Evolutionary conservation across 495 filamentous ascomycete genomes (phyloP), one percentile per base, ranked within the genome.

Genomic region (Filosporella fistucella): DNA sequence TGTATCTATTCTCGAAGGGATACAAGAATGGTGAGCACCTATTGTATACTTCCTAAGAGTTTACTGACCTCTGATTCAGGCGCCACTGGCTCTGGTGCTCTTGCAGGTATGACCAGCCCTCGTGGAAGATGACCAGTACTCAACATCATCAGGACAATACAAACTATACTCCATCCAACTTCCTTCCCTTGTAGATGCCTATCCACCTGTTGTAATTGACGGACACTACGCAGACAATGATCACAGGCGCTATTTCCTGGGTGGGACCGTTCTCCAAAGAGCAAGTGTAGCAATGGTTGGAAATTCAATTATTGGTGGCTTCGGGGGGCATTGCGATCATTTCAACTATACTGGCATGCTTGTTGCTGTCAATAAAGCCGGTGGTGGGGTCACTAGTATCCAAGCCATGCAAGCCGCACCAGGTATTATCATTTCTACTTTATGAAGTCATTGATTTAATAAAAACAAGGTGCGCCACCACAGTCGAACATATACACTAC

Each of bases 321-420:
- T 70, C 42, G 68, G 65, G 18, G 68, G 68, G 20, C 68, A 70
- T 47, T 72, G 68, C 45, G 68, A 70, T 35, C 51, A 63, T 4
- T 72, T 66, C 55, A 72, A 72, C 42, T 72, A 69, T 45, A 72
- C 68, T 8, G 68, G 68, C 11, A 63, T 59, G 45, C 54, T 69
- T 12, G 42, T 67, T 25, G 57, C 63, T 14, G 49, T 70, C 22
- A 40, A 25, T 47, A 62, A 61, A 24, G 55, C 42, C 14, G 46
- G 54, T 7, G 61, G 58, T 17, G 59, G 55, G 43, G 54, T 60
- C n/a, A 45, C 52, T 1, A 48, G 25, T 29, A 37, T 44, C 8
- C 36, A 41, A 36, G 46, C 46, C 3, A 49, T 40, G 17, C 17
- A 29, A 18, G 49, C 25, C 20, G 12, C 54, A 54, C 3, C 55